Percentiles rank a stretch among this genome's conserved stretches.
Evolutionary conservation across 2,329 filamentous ascomycete genomes (phyloP).

Genomic region (Geoglossum cookeanum): DNA sequence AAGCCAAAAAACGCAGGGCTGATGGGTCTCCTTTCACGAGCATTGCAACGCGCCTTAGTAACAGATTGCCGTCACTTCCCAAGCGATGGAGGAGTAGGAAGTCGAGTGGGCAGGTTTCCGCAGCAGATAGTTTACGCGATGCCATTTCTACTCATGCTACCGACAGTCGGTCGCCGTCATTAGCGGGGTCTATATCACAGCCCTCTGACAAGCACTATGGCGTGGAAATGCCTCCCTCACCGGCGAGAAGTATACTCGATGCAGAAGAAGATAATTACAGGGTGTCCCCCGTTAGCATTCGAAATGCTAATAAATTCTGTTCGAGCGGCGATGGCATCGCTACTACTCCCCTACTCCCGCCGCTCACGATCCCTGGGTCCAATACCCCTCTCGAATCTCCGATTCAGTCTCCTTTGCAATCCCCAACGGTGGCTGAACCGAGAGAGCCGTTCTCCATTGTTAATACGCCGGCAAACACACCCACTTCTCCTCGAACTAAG

Average conservation of each 20-base stretch:
- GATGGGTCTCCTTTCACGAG: conserved; percentile 41
- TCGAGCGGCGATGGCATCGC: conserved; percentile 4
- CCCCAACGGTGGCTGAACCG: conserved; percentile 54
- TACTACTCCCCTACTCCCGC: conserved; percentile 66
- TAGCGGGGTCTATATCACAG: conserved; percentile 40
- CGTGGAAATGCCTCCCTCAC: conserved; percentile 37
- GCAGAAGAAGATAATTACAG: conserved; percentile 30
- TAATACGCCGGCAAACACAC: conserved; percentile 28
- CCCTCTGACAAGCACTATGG: conserved; percentile 18
- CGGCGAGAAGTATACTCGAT: conserved; percentile 43
- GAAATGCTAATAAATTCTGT: conserved; percentile 16
- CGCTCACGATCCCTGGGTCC: conserved; percentile 43
- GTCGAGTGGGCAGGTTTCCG: conserved; percentile 24
- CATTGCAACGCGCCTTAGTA: conserved; percentile 45
- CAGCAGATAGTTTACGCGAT: conserved; percentile 18
- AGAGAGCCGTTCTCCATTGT: conserved; percentile 23
- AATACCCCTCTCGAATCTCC: conserved; percentile 31
- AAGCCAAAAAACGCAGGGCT: conserved; percentile 37
- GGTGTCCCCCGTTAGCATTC: conserved; percentile 31
- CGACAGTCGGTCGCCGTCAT: conserved; percentile 53
- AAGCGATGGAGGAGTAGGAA: conserved; percentile 35
- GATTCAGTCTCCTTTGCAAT: conserved; percentile 67
- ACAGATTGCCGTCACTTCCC: conserved; percentile 36
- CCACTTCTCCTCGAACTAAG: conserved; percentile 23
- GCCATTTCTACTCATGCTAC: background rate